Base-by-base conservation (phyloP, 2,329 filamentous ascomycete genomes). In the Endoconidiophora polonica region DNA sequence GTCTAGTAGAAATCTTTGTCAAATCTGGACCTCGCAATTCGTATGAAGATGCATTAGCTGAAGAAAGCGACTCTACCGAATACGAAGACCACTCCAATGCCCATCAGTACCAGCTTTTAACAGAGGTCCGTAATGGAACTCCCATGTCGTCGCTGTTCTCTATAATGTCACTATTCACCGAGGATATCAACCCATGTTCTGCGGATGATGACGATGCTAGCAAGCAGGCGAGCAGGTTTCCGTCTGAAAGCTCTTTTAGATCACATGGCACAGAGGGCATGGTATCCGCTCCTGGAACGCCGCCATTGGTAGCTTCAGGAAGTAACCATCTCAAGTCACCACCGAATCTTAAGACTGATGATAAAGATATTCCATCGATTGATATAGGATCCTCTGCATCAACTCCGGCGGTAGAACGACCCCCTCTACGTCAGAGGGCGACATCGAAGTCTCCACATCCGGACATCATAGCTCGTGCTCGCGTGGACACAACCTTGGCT, bases 71-170 rank as follows among this genome's bases (percentile, higher is more conserved):
- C 48, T 76, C 76, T 3, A 74, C 74, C 53, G 82, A 84, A n/a
- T 82, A 86, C n/a, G 81, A 82, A 24, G 68, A 72, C 40, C 66
- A 69, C 39, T 65, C 71, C 29, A 65, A 73, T 4, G 76, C 76
- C 36, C 87, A 94, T 61, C 85, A 83, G 29, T 98, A 98, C 59
- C 91, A 96, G 62, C 73, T 98, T 38, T 71, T 98, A 49, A 98
- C 91, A 0, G 93, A 98, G 64, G 90, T 98, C 48, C 93, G 91
- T 59, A 98, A 98, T 59, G 91, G 91, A 12, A 88, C 91, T 1
- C 90, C 93, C 1, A 95, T 98, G 90, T 98, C 91, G 4, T 98
- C 91, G 0, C 67, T 98, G 2, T 98, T 98, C 64, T 96, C 91
- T 1, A 94, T 98, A 57, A 78, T 98, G 65, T 94, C 90, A 2